Evolutionary conservation across 2,329 filamentous ascomycete genomes (phyloP).

Genomic region (Aphanocladium album): DNA sequence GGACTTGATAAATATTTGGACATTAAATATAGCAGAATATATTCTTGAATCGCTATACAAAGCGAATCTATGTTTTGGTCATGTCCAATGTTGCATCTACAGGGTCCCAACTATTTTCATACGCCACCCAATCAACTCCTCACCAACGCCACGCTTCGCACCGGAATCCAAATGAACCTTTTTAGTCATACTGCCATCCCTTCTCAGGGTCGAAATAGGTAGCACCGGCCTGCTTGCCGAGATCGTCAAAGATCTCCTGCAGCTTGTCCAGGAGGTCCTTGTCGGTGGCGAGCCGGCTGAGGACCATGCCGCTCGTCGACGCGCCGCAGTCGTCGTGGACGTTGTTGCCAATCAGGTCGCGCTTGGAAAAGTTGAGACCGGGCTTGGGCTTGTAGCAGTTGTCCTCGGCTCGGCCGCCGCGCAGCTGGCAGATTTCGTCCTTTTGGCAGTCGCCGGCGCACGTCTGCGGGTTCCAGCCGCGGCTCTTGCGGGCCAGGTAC

Average conservation of each 20-base stretch:
- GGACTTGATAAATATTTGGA: background rate
- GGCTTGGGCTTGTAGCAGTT: constrained; percentile 40
- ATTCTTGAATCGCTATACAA: background rate
- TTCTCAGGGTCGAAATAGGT: background rate
- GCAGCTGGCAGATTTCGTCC: constrained; percentile 46
- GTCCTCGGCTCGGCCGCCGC: constrained; percentile 47
- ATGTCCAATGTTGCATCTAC: background rate
- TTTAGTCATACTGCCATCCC: background rate
- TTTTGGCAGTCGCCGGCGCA: constrained; percentile 40
- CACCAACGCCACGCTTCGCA: background rate
- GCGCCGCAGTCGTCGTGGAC: constrained; percentile 26
- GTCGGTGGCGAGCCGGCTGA: constrained; percentile 23
- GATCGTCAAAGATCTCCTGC: constrained; percentile 10
- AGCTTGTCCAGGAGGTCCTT: constrained; percentile 23
- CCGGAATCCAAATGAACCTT: background rate
- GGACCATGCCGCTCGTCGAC: constrained; percentile 22
- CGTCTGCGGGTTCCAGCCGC: constrained; percentile 37
- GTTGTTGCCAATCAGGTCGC: constrained; percentile 18
- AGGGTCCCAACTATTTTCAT: too few relatives aligned
- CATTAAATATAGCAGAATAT: background rate
- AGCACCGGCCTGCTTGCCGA: background rate
- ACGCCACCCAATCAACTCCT: background rate
- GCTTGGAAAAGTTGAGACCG: constrained; percentile 31
- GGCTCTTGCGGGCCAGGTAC: constrained; percentile 43
- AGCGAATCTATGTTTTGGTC: background rate